Evolutionary conservation across 1,284 basidiomycete genomes (phyloP).

Genomic region (Filobasidium uniguttulatum): DNA sequence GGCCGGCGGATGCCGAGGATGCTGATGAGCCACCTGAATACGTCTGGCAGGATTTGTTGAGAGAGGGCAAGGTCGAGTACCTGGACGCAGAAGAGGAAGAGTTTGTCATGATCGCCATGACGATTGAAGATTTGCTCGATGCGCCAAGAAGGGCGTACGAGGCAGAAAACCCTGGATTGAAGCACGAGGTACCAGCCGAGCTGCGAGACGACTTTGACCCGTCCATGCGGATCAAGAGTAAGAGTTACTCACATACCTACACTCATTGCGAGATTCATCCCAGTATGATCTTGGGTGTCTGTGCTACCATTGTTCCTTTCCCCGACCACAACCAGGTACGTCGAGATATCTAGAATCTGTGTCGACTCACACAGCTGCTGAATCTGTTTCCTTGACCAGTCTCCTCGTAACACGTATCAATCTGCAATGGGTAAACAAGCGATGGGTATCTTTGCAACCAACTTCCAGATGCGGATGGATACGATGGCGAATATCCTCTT

Average conservation of each 20-base stretch:
- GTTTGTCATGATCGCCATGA: constrained; percentile 99
- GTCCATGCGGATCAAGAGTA: constrained; percentile 69
- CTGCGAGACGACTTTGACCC: constrained; percentile 56
- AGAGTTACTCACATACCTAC: constrained; percentile 74
- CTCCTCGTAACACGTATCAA: constrained; percentile 97
- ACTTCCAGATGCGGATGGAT: constrained; percentile 94
- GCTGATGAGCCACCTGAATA: constrained; percentile 44
- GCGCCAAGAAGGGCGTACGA: constrained; percentile 47
- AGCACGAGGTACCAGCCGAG: constrained; percentile 35
- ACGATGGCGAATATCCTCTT: constrained; percentile 98
- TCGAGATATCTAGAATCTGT: constrained; percentile 8
- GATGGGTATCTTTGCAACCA: constrained; percentile 96
- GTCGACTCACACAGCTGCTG: not conserved
- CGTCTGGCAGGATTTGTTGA: constrained; percentile 76
- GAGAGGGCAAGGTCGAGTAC: constrained; percentile 80
- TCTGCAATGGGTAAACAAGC: constrained; percentile 99
- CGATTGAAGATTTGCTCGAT: constrained; percentile 81
- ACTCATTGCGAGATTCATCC: constrained; percentile 99
- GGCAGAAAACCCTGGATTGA: constrained; percentile 39
- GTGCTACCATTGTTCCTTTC: constrained; percentile 98
- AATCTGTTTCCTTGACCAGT: constrained; percentile 42
- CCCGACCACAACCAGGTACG: constrained; percentile 95
- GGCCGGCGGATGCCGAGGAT: constrained; percentile 33
- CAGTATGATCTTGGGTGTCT: constrained; percentile 96
- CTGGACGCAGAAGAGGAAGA: constrained; percentile 99